Evolutionary conservation across 768 basidiomycete species (phyloP), one percentile per base, ranked within the genome.

Genomic region (Pilatotrama ljubarskyi): DNA sequence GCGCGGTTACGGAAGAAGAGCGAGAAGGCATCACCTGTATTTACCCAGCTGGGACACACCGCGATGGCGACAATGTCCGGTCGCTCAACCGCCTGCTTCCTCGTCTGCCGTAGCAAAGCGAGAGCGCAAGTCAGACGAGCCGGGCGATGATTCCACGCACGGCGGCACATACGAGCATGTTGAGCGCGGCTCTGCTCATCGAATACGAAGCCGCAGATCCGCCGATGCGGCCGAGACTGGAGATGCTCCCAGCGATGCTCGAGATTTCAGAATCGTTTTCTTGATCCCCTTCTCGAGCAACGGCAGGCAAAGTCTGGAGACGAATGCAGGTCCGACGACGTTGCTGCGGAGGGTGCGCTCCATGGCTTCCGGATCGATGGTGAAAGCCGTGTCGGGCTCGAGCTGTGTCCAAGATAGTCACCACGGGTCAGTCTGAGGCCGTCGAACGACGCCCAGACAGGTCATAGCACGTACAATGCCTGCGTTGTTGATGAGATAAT

Each of bases 21-120:
- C 8, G 8, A 37, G 36, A 8, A 7, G 36, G 8, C 7, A 7
- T 37, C 36, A 41, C 42, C 42, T 2, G 74, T 75, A 64, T 77
- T 75, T 5, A 76, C 74, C 76, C 76, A 77, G 24, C 75, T 75
- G 6, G 77, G 76, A 48, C 73, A 71, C 9, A 75, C 24, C 26
- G 69, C 64, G 29, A 76, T 64, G 1, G 68, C 59, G 10, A 73
- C 73, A n/a, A 75, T 46, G 51, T 76, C 71, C 0, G 72, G 70
- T 32, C 69, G 66, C 37, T 70, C 73, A 55, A 65, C 70, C 17
- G 70, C 64, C 55, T 75, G 73, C 64, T 77, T 78, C 46, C 72
- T 70, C 8, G 72, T 72, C 75, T 75, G 24, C n/a, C 35, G n/a
- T 20, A n/a, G n/a, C 10, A 57, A 22, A 32, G 29, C 25, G 13